Conservation (phyloP, 2,329 filamentous ascomycete species). For the Alternaria gansuensis region DNA sequence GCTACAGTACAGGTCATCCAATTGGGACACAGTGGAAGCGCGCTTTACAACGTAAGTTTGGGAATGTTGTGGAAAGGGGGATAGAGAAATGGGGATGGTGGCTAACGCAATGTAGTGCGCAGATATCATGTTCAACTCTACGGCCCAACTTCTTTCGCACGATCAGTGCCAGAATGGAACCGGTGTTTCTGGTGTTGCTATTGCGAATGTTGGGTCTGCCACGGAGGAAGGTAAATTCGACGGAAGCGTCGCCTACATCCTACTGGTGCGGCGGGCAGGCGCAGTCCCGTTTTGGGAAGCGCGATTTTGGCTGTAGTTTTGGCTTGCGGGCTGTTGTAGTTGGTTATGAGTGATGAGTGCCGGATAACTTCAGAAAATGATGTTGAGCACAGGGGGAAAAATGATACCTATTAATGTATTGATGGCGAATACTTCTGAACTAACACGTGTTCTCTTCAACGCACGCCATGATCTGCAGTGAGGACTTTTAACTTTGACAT, state of each 20-base stretch:
- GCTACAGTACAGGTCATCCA: slow-evolving; percentile 59
- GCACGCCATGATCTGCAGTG: too few species aligned
- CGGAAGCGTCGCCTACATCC: slow-evolving; percentile 7
- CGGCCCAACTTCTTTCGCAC: slow-evolving; percentile 49
- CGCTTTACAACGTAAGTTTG: slow-evolving; percentile 56
- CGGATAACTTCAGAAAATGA: too few species aligned
- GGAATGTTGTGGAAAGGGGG: background rate
- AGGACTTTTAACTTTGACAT: background rate
- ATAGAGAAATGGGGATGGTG: too few species aligned
- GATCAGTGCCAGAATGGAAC: slow-evolving; percentile 54
- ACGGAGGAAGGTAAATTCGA: slow-evolving; percentile 1
- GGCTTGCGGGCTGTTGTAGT: slow-evolving; percentile 28
- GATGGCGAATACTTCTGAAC: background rate
- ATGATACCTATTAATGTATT: background rate
- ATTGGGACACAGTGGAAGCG: slow-evolving; percentile 51
- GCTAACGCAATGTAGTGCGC: slow-evolving; percentile 50
- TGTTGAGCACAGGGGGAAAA: too few species aligned
- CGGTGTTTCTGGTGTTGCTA: slow-evolving; percentile 48
- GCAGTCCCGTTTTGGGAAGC: slow-evolving; percentile 31
- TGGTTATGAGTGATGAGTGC: too few species aligned
- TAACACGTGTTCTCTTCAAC: background rate
- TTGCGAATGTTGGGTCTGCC: slow-evolving; percentile 32
- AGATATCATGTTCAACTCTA: slow-evolving; percentile 55
- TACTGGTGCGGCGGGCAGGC: slow-evolving; percentile 24
- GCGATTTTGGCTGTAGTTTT: slow-evolving; percentile 32